phyloP scores from a whole-genome alignment of 2,329 filamentous ascomycete genomes.

The Xylaria digitata region DNA sequence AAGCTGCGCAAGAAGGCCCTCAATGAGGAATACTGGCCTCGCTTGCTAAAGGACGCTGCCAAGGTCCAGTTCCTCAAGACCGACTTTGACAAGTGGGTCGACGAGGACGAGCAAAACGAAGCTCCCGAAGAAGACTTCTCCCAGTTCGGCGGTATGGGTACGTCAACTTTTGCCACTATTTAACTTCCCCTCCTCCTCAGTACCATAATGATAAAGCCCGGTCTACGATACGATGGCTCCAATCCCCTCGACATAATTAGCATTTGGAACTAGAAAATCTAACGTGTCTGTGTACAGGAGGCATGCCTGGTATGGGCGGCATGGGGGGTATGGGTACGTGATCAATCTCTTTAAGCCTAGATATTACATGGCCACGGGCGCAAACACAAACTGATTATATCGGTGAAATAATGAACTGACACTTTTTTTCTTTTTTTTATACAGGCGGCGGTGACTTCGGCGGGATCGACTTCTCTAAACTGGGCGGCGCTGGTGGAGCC shows the following conservation, averaged over 20 bases:
- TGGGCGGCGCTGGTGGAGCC: conserved; percentile 70
- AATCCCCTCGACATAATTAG: conserved; percentile 15
- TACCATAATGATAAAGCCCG: neutral
- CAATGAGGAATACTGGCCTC: conserved; percentile 94
- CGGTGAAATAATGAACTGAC: conserved; percentile 36
- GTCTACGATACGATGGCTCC: neutral
- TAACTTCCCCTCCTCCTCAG: neutral
- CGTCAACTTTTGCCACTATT: conserved; percentile 48
- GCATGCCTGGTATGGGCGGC: conserved; percentile 65
- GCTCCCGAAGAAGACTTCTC: conserved; percentile 82
- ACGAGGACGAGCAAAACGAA: conserved; percentile 98
- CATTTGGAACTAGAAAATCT: conserved; percentile 7
- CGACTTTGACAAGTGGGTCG: conserved; percentile 99
- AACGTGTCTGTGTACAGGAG: conserved; percentile 53
- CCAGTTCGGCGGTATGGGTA: conserved; percentile 74
- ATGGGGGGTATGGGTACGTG: conserved; percentile 54
- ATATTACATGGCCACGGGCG: conserved; percentile 25
- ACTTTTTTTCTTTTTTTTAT: conserved; percentile 9
- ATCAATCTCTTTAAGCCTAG: neutral
- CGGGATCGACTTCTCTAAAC: conserved; percentile 94
- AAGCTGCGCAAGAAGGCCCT: conserved; percentile 97
- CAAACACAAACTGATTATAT: neutral
- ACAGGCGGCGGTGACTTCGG: conserved; percentile 75
- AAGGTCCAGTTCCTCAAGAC: conserved; percentile 98
- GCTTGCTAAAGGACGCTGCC: conserved; percentile 88